Evolutionary conservation across 2,329 filamentous ascomycete genomes (phyloP), one percentile per base, ranked within the genome.

Genomic region (Aureobasidium sp.): DNA sequence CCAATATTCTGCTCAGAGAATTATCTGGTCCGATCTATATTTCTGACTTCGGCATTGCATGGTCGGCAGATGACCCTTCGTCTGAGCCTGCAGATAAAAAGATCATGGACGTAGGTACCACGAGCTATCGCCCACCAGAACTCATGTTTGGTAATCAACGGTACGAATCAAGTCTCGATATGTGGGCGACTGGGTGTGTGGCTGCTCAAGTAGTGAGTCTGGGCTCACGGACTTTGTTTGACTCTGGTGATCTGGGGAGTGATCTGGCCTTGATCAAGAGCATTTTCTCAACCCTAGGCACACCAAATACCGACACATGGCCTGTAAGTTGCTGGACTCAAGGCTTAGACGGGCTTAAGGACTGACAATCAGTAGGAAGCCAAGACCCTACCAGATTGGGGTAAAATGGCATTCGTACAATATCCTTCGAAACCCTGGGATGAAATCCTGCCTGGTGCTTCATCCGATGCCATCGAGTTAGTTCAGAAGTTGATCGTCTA

Each of bases 21-120:
- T 55, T 61, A 3, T 49, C 47, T 22, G 90, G 90, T 6, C 91
- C 88, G 4, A 88, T 87, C 3, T 86, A 84, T 60, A 76, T 98
- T 2, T 83, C 88, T 30, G 93, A 98, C 68, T 97, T 98, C 71
- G 91, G 93, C 47, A 58, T 56, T 14, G 56, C 56, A 16, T 58
- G 56, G 90, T 82, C 85, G 59, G 79, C 85, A 2, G 68, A 75
- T 10, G 24, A 27, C 16, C 59, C 68, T 5, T 70, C 71, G 3
- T 78, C 79, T 12, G 93, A 98, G 65, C 74, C 81, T 1, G 64
- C 74, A 7, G 66, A 80, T 51, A 63, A 75, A 52, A 97, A 97
- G 69, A 86, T 95, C 49, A 84, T 93, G 6, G 94, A 98, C 66
- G 87, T 98, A 22, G 93, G 93, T 30, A 97, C 91, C 1, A 91